Evolutionary conservation across 805 yeast genomes (phyloP).

Genomic region (Saturnispora sanitii): DNA sequence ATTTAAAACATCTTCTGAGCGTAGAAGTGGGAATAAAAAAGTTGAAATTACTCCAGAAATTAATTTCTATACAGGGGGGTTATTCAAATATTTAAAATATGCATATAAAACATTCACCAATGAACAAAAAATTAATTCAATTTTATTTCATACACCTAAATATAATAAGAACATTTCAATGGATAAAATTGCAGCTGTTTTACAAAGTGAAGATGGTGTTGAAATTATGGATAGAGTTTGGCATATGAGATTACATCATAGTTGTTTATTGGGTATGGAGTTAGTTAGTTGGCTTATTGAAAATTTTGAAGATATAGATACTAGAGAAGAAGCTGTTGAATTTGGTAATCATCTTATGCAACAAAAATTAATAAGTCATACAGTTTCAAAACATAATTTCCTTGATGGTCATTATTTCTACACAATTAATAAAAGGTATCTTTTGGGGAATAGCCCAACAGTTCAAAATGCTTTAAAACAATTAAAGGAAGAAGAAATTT

Average conservation of each 20-base stretch:
- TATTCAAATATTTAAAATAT: conserved; percentile 49
- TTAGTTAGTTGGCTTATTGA: conserved; percentile 79
- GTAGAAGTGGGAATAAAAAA: conserved; percentile 24
- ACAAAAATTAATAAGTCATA: conserved; percentile 66
- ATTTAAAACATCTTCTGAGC: conserved; percentile 36
- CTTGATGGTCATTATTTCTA: conserved; percentile 92
- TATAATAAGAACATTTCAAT: conserved; percentile 44
- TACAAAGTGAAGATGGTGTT: conserved; percentile 60
- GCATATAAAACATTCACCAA: conserved; percentile 14
- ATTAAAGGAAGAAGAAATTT: conserved; percentile 3
- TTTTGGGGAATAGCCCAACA: conserved; percentile 1
- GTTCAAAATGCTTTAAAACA: conserved; percentile 5
- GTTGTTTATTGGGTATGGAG: conserved; percentile 79
- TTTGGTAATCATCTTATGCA: conserved; percentile 76
- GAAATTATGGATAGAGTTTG: conserved; percentile 71
- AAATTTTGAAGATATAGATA: conserved; percentile 66
- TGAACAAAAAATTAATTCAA: conserved; percentile 11
- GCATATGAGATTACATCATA: conserved; percentile 75
- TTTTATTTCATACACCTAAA: conserved; percentile 19
- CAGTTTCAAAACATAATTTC: conserved; percentile 71
- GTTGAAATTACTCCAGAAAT: conserved; percentile 62
- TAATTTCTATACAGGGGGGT: conserved; percentile 77
- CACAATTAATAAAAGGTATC: conserved; percentile 49
- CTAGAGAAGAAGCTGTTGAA: conserved; percentile 71
- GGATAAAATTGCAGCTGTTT: conserved; percentile 45